phyloP scores from a whole-genome alignment of 768 basidiomycete genomes.

The Amanita jacksonii region DNA sequence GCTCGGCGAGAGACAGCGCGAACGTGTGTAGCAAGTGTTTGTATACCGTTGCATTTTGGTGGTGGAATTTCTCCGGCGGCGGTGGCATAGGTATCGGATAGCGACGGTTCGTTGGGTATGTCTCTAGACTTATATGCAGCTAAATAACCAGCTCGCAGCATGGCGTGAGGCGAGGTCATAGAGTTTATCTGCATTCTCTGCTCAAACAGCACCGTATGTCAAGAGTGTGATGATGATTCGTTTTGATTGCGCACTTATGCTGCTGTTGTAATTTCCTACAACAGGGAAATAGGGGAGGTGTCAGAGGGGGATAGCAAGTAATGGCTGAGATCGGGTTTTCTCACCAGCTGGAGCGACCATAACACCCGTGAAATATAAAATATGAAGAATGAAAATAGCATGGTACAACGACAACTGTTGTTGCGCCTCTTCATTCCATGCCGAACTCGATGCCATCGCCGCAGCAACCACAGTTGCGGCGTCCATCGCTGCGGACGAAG shows the following conservation, averaged over 20 bases:
- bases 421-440: too few species aligned
- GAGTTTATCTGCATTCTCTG: slow-evolving; percentile 3
- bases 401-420: slow-evolving; percentile 12
- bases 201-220: slow-evolving; percentile 7
- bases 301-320: too few species aligned
- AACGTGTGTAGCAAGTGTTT: too few species aligned
- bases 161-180: slow-evolving; percentile 9
- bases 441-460: too few species aligned
- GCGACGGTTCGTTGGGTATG: slow-evolving; percentile 10
- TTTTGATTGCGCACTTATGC: neutral
- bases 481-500: too few species aligned
- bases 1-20: too few species aligned
- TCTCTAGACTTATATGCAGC: slow-evolving; percentile 6
- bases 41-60: too few species aligned
- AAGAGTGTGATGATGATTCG: slow-evolving; percentile 4
- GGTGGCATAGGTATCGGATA: slow-evolving; percentile 13
- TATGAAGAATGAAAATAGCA: slow-evolving; percentile 13
- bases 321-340: neutral
- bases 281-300: too few species aligned
- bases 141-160: slow-evolving; percentile 13
- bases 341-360: slow-evolving; percentile 10
- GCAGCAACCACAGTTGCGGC: too few species aligned
- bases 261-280: neutral
- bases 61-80: too few species aligned
- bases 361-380: too few species aligned